A percentile compares a stretch with the other conserved stretches of the same genome.
phyloP scores from a whole-genome alignment of 768 basidiomycete genomes.

The Mycena epipterygia region DNA sequence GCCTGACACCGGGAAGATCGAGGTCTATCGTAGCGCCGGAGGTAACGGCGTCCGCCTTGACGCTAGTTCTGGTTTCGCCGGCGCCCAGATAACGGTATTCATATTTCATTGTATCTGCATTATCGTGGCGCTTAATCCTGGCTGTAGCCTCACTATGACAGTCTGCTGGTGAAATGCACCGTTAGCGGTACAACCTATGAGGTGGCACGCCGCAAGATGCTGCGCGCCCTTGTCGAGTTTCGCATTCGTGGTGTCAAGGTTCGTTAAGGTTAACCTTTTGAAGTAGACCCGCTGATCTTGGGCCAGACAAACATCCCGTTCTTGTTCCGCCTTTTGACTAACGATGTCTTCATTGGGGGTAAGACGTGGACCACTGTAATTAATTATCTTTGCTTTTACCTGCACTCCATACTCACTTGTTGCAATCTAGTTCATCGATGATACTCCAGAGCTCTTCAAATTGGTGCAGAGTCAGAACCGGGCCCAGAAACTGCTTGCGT shows the following conservation, averaged over 20 bases:
- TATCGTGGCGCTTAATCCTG: conserved; percentile 1
- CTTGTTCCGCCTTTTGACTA: conserved; percentile 97
- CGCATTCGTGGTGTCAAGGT: conserved; percentile 99
- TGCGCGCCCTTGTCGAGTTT: conserved; percentile 99
- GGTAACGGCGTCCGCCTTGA: conserved; percentile 98
- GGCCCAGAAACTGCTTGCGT: conserved; percentile 96
- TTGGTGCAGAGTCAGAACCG: conserved; percentile 98
- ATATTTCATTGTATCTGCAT: not conserved
- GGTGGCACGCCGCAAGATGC: conserved; percentile 98
- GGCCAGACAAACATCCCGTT: conserved; percentile 97
- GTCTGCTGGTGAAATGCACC: conserved; percentile 94
- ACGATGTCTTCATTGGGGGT: conserved; percentile 95
- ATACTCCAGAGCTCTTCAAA: conserved; percentile 99
- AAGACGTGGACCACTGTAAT: conserved; percentile 96
- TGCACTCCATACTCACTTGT: not conserved
- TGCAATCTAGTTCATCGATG: conserved; percentile 90
- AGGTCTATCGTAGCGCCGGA: conserved; percentile 98
- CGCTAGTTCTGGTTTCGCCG: conserved; percentile 97
- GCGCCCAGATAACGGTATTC: conserved; percentile 96
- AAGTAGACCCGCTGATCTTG: not conserved
- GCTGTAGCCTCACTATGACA: conserved; percentile 95
- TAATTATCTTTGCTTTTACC: conserved; percentile 28
- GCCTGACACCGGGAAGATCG: conserved; percentile 99
- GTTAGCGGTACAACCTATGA: conserved; percentile 98
- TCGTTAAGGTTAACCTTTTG: conserved; percentile 14